A percentile compares a stretch with the other conserved stretches of the same genome.
Evolutionary conservation across 2,329 filamentous ascomycete genomes (phyloP).

Genomic region (Aspergillus ruber): DNA sequence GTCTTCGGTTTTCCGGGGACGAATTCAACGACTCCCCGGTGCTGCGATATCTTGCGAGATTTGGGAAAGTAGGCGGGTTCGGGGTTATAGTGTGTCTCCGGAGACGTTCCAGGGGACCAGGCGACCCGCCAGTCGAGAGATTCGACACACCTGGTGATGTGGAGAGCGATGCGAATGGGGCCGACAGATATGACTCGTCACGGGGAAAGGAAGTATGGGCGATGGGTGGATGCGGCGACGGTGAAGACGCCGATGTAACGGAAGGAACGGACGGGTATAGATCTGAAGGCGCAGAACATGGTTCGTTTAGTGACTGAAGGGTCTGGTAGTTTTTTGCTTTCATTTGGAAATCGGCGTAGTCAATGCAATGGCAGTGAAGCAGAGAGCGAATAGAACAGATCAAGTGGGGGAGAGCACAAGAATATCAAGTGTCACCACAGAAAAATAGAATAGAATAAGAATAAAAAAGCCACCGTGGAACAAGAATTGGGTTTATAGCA

Average conservation of each 20-base stretch:
- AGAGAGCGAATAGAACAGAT: too few species aligned
- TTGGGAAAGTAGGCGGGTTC: constrained; percentile 24
- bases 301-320: neutral
- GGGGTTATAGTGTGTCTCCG: constrained; percentile 20
- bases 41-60: constrained; percentile 25
- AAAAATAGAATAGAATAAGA: too few species aligned
- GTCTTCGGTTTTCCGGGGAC: constrained; percentile 36
- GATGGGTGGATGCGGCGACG: constrained; percentile 22
- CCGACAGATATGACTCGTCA: constrained; percentile 26
- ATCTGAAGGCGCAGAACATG: constrained; percentile 22
- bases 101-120: constrained; percentile 22
- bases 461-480: too few species aligned
- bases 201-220: constrained; percentile 15
- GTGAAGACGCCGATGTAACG: constrained; percentile 32
- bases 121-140: constrained; percentile 29
- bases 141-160: constrained; percentile 32
- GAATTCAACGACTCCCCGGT: constrained; percentile 32
- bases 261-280: constrained; percentile 31
- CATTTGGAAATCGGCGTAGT: neutral
- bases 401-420: too few species aligned
- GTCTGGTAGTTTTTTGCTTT: neutral
- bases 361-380: neutral
- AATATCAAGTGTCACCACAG: too few species aligned
- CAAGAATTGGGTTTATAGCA: too few species aligned
- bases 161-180: constrained; percentile 26